Conservation (phyloP, 345 rosid genomes). For the Fremontodendron californicum region DNA sequence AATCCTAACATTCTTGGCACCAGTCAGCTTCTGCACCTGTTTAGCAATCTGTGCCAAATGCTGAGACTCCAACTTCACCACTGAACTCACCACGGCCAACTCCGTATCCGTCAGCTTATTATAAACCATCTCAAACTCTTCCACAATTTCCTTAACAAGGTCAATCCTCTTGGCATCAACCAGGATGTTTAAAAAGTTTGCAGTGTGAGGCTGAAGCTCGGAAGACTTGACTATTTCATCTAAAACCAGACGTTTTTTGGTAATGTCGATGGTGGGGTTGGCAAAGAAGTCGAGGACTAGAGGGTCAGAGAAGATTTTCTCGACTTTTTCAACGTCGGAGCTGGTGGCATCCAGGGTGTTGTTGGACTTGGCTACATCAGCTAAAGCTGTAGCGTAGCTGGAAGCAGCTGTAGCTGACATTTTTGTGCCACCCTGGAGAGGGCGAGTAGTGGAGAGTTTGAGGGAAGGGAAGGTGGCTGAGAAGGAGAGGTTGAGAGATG, state of each 20-base stretch:
- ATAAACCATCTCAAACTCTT: constrained; percentile 70
- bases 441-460: constrained; percentile 32
- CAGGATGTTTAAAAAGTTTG: constrained; percentile 67
- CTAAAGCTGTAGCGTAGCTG: constrained; percentile 78
- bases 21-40: constrained; percentile 88
- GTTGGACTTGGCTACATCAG: constrained; percentile 66
- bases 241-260: constrained; percentile 51
- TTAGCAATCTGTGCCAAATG: constrained; percentile 85
- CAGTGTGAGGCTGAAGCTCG: constrained; percentile 50
- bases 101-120: constrained; percentile 68
- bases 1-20: constrained; percentile 80
- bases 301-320: constrained; percentile 57
- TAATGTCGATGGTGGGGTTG: constrained; percentile 48
- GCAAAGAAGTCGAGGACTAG: constrained; percentile 46
- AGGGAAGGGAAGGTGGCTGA: constrained; percentile 33
- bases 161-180: constrained; percentile 62
- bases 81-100: constrained; percentile 76
- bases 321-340: constrained; percentile 73
- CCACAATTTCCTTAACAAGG: constrained; percentile 55
- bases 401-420: constrained; percentile 58
- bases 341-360: constrained; percentile 57
- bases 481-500: constrained; percentile 44
- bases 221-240: constrained; percentile 53
- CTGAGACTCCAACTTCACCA: constrained; percentile 69
- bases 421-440: constrained; percentile 41